These are phyloP conservation scores for Auricularia sp. DNA, from an alignment of 768 basidiomycete species.

Conservation along the genomic window DNA sequence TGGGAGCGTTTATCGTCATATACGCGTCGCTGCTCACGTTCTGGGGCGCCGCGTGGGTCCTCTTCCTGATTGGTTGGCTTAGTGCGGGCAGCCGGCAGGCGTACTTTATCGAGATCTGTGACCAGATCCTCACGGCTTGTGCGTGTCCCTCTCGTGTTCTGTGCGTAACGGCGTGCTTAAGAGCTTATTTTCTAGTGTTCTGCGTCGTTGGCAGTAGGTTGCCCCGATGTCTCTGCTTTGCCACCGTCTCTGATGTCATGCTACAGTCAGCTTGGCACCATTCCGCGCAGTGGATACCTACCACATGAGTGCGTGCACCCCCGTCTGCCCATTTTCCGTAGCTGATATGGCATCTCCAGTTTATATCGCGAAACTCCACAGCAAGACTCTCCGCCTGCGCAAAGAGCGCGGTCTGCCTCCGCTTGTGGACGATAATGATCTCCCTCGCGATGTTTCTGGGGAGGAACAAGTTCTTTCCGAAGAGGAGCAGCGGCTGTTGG, in stretches of 20 bases:
- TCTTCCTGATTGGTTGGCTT: neutral
- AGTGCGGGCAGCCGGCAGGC: neutral
- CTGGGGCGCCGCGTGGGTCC: conserved; percentile 1
- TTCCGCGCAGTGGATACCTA: conserved; percentile 1
- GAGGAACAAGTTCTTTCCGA: neutral
- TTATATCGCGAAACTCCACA: neutral
- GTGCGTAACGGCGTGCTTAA: too few species aligned
- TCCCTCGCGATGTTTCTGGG: neutral
- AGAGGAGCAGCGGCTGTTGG: neutral
- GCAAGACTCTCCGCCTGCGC: neutral
- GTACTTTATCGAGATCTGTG: conserved; percentile 1
- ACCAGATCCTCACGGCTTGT: conserved; percentile 1
- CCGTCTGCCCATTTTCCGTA: neutral
- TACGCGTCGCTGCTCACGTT: conserved; percentile 2
- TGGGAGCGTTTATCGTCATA: neutral
- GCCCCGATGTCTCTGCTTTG: too few species aligned
- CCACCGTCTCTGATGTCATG: too few species aligned
- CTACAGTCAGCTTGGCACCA: neutral
- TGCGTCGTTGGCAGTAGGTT: neutral
- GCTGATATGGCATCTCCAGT: neutral
- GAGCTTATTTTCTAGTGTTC: neutral
- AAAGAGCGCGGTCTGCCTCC: neutral
- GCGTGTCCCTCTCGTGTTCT: too few species aligned
- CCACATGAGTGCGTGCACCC: neutral
- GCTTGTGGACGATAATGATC: neutral